Evolutionary conservation across 768 basidiomycete species (phyloP).

Genomic region (Pholiota molesta): DNA sequence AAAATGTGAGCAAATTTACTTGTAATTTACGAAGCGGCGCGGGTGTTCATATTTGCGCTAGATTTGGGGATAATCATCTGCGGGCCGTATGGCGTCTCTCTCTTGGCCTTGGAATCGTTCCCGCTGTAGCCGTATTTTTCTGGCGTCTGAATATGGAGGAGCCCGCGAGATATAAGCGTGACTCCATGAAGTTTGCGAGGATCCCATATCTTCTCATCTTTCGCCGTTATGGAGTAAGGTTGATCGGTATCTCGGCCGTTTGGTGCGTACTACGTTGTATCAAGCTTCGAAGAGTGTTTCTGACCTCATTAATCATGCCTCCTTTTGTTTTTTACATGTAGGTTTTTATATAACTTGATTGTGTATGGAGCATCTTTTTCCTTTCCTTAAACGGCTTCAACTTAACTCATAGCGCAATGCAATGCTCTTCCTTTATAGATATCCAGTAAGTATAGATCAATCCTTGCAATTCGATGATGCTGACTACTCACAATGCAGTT

Average conservation of each 20-base stretch:
- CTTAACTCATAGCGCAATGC: too few species aligned
- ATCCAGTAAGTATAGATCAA: conserved; percentile 53
- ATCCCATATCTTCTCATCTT: conserved; percentile 81
- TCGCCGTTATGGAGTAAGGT: conserved; percentile 74
- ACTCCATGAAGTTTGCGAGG: conserved; percentile 74
- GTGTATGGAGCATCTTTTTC: conserved; percentile 44
- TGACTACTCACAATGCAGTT: conserved; percentile 46
- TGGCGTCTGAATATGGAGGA: conserved; percentile 90
- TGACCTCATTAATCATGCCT: neutral
- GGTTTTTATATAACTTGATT: conserved; percentile 84
- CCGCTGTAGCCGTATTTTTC: conserved; percentile 76
- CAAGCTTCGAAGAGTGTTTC: conserved; percentile 10
- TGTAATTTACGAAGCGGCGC: neutral
- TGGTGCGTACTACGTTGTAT: conserved; percentile 47
- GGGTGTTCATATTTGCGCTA: conserved; percentile 2
- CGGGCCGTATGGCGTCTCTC: conserved; percentile 88
- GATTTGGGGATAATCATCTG: conserved; percentile 79
- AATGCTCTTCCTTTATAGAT: conserved; percentile 36
- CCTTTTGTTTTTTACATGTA: conserved; percentile 18
- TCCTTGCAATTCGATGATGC: neutral
- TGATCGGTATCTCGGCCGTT: conserved; percentile 72
- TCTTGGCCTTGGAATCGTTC: conserved; percentile 83
- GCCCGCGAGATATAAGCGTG: conserved; percentile 69
- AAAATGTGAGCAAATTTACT: conserved; percentile 69
- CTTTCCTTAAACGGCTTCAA: neutral